Evolutionary conservation across 176 grass and related monocot genomes (phyloP).

Genomic region (Zoysia japonica): DNA sequence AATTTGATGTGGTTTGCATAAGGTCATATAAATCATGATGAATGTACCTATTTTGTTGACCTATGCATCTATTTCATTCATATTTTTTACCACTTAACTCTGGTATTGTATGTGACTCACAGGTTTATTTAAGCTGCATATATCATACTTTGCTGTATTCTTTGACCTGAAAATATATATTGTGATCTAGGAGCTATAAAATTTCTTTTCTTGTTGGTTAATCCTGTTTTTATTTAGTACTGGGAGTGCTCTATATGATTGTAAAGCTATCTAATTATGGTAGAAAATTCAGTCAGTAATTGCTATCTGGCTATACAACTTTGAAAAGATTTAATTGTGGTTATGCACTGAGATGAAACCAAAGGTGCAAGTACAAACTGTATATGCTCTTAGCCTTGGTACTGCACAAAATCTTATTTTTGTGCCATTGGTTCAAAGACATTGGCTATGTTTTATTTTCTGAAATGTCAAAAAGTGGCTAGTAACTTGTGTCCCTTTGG

Average conservation of each 20-base stretch:
- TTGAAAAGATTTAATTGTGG: slow-evolving; percentile 2
- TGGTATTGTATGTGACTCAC: not conserved
- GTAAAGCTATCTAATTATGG: not conserved
- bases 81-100: too few relatives aligned
- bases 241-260: not conserved
- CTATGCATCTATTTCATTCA: not conserved
- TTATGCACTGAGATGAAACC: not conserved
- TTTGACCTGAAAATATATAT: not conserved
- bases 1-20: not conserved
- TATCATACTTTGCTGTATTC: not conserved
- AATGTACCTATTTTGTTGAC: not conserved
- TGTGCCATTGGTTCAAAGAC: slow-evolving; percentile 7
- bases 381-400: slow-evolving; percentile 2
- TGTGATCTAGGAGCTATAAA: slow-evolving; percentile 3
- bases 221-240: not conserved
- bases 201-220: slow-evolving; percentile 2
- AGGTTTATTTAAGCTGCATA: not conserved
- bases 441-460: not conserved
- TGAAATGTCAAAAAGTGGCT: not conserved
- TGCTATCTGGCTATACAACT: not conserved
- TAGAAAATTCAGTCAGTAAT: slow-evolving; percentile 3
- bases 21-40: not conserved
- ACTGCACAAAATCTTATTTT: not conserved
- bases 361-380: not conserved
- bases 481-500: too few relatives aligned